Conservation (phyloP, 306 rosid genomes). For the Cucumis sativus region DNA sequence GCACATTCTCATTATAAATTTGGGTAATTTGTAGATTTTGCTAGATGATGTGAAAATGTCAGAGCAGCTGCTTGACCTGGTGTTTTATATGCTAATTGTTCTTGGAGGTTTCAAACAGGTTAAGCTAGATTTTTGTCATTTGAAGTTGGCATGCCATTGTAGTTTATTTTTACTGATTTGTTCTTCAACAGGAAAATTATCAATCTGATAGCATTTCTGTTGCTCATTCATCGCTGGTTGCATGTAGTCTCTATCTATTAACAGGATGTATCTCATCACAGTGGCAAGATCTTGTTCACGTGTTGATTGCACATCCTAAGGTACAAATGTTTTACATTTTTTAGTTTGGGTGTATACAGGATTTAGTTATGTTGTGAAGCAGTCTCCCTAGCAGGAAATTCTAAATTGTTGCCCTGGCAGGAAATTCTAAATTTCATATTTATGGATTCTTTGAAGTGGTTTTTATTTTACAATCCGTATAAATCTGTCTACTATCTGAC, state of each 20-base stretch:
- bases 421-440: background rate
- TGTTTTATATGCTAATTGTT: slow-evolving; percentile 60
- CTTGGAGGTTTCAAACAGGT: slow-evolving; percentile 72
- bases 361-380: background rate
- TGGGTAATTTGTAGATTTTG: slow-evolving; percentile 36
- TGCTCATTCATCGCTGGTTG: slow-evolving; percentile 65
- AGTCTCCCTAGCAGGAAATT: background rate
- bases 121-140: slow-evolving; percentile 15
- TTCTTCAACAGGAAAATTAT: slow-evolving; percentile 42
- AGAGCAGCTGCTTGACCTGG: slow-evolving; percentile 76
- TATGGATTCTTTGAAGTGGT: slow-evolving; percentile 10
- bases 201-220: slow-evolving; percentile 31
- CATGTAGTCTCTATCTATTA: slow-evolving; percentile 61
- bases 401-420: background rate
- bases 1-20: background rate
- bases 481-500: background rate
- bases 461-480: background rate
- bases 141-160: slow-evolving; percentile 5
- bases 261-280: slow-evolving; percentile 61
- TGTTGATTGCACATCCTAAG: slow-evolving; percentile 90
- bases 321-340: slow-evolving; percentile 12
- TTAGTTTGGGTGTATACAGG: background rate
- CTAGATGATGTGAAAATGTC: slow-evolving; percentile 67
- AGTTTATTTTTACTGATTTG: slow-evolving; percentile 18
- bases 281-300: slow-evolving; percentile 77